Evolutionary conservation across 306 rosid species (phyloP).

Genomic region (Luffa aegyptiaca): DNA sequence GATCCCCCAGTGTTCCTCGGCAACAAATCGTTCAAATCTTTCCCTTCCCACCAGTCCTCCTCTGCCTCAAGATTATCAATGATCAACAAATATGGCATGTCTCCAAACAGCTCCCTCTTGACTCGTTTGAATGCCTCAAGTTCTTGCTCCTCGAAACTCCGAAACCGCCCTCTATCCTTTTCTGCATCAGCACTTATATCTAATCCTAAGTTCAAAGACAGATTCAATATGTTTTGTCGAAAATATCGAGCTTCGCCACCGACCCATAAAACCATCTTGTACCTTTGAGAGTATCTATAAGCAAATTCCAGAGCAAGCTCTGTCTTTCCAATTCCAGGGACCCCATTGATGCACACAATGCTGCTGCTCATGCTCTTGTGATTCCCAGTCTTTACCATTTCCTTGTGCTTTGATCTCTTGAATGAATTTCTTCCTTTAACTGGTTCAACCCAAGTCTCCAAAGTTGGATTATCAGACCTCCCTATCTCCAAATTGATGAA

Average conservation of each 20-base stretch:
- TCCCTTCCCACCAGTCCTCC: constrained; percentile 88
- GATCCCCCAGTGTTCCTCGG: constrained; percentile 74
- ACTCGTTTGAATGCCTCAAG: constrained; percentile 74
- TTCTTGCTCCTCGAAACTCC: constrained; percentile 91
- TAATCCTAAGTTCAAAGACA: constrained; percentile 52
- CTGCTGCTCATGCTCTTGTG: constrained; percentile 40
- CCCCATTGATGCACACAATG: constrained; percentile 71
- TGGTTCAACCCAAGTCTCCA: constrained; percentile 69
- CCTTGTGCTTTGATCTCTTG: constrained; percentile 55
- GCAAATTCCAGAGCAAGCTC: constrained; percentile 77
- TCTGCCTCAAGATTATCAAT: constrained; percentile 80
- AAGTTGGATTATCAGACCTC: constrained; percentile 50
- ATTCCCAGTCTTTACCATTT: constrained; percentile 45
- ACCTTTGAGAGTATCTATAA: constrained; percentile 55
- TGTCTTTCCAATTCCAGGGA: constrained; percentile 74
- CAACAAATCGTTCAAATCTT: constrained; percentile 59
- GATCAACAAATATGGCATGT: constrained; percentile 67
- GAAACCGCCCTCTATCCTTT: constrained; percentile 57
- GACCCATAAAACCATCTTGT: constrained; percentile 84
- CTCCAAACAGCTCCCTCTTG: constrained; percentile 69
- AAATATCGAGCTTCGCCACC: constrained; percentile 77
- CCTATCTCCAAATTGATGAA: constrained; percentile 59
- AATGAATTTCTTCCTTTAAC: constrained; percentile 34
- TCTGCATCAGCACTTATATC: constrained; percentile 79
- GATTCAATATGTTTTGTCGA: constrained; percentile 62